A percentile compares a stretch with the other conserved stretches of the same genome.
Conservation (phyloP, 2,329 filamentous ascomycete genomes). For the Aspergillus brasiliensis region DNA sequence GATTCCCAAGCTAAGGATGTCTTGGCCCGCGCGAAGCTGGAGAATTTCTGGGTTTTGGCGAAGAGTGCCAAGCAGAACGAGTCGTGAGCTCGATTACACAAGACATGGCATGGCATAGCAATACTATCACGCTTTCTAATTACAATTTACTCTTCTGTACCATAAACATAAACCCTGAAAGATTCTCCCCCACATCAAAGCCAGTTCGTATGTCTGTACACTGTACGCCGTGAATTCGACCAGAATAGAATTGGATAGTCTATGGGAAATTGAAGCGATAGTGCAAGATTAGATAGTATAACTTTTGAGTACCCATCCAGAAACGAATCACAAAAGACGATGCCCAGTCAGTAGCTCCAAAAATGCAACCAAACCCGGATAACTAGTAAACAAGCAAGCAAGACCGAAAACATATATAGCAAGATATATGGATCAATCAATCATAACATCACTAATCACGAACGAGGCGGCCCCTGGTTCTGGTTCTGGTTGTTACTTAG, state of each 20-base stretch:
- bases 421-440: neutral
- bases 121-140: neutral
- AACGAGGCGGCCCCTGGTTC: slow-evolving; percentile 32
- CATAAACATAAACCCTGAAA: neutral
- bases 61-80: slow-evolving; percentile 61
- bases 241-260: neutral
- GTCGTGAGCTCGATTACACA: slow-evolving; percentile 17
- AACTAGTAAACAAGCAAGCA: neutral
- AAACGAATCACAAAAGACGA: neutral
- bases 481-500: slow-evolving; percentile 35
- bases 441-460: slow-evolving; percentile 17
- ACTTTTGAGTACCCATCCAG: slow-evolving; percentile 5
- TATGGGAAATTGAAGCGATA: neutral
- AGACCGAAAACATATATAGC: neutral
- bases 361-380: slow-evolving; percentile 23
- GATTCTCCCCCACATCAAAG: neutral
- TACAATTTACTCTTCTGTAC: neutral
- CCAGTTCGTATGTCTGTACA: neutral
- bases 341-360: slow-evolving; percentile 15
- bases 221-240: neutral
- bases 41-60: slow-evolving; percentile 90
- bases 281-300: neutral
- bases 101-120: neutral
- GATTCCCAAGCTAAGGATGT: slow-evolving; percentile 85
- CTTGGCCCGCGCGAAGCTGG: slow-evolving; percentile 80